Evolutionary conservation across 495 filamentous ascomycete species (phyloP), one percentile per base, ranked within the genome.

Genomic region (Trichocladium antarcticum): DNA sequence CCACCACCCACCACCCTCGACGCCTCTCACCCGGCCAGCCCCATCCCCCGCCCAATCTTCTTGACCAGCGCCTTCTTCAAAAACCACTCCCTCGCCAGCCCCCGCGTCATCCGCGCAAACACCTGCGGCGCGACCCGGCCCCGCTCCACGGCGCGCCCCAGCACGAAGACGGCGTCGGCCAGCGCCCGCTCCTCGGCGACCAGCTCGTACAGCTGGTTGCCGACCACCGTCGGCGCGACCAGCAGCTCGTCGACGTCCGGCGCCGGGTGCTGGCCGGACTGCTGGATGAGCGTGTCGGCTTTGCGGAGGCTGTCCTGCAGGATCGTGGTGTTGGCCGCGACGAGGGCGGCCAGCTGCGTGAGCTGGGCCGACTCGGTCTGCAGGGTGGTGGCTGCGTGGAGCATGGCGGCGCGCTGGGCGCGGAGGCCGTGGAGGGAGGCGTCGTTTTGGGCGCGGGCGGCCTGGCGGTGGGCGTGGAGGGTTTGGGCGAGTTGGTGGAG

Each of bases 221-320:
- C 88, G 17, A 95, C 89, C 3, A 97, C 85, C 0, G 89, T 94
- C 1, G 89, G 87, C 6, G 89, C 89, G n/a, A 96, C 87, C 9
- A 98, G 73, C 28, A 97, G 72, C 24, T 93, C 85, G 68, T 98
- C 92, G 39, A 97, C 82, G 43, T 63, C 69, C 6, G 74, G 74
- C 24, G 68, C 65, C 5, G 72, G 68, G 22, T 68, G 61, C 16
- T 67, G 64, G 49, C 77, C 71, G 3, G 80, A 80, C 31, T 77
- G 73, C 22, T 78, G 75, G 40, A 97, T 85, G 15, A 90, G 82
- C 12, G 67, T 70, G 60, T 96, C 89, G 2, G 92, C 90, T 38
- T 83, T 81, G 31, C 75, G 74, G 43, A 96, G 78, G 0, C 81
- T 79, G 39, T 83, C 77, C 48, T 83, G 84, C 6, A 97, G 70